Evolutionary conservation across 257 asterid genomes (phyloP).

Genomic region (Solanum chiquidenum): DNA sequence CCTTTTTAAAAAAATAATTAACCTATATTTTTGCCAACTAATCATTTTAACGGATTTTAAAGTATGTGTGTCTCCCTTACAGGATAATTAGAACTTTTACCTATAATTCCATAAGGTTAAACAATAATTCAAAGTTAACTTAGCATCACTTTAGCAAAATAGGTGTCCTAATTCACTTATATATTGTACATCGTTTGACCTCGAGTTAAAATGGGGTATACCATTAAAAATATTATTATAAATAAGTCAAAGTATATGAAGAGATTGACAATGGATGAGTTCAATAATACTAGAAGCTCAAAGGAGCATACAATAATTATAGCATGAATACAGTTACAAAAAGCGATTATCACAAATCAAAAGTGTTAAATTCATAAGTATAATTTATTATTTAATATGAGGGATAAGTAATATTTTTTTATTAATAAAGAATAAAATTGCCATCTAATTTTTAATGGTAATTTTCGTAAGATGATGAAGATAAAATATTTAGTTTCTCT

Average conservation of each 20-base stretch:
- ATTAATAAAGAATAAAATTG: too few species aligned
- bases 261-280: not conserved
- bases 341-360: too few species aligned
- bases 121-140: not conserved
- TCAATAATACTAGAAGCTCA: not conserved
- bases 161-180: not conserved
- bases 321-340: too few species aligned
- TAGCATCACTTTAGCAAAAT: too few species aligned
- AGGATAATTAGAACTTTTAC: not conserved
- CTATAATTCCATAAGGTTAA: too few species aligned
- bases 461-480: not conserved
- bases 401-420: not conserved
- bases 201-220: too few species aligned
- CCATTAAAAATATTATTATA: too few species aligned
- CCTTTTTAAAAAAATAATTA: not conserved
- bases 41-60: not conserved
- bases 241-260: too few species aligned
- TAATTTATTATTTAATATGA: too few species aligned
- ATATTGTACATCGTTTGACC: too few species aligned
- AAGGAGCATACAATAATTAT: too few species aligned
- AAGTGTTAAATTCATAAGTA: not conserved
- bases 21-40: not conserved
- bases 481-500: not conserved
- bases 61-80: not conserved
- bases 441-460: not conserved